phyloP scores from a whole-genome alignment of 495 filamentous ascomycete genomes.

The Talaromyces trachyspermus region DNA sequence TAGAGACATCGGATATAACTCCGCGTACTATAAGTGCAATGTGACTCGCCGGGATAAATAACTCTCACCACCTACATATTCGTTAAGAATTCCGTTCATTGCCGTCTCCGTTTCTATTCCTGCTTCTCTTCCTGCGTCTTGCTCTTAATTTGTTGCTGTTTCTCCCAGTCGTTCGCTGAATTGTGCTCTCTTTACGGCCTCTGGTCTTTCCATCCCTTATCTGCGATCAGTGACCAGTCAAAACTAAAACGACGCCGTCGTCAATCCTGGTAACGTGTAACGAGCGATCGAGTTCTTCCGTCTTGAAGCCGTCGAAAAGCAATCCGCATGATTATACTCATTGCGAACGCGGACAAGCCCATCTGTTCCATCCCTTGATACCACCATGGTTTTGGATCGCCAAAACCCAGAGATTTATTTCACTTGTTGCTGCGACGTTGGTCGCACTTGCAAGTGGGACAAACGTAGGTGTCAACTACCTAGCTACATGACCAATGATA shows the following conservation, averaged over 20 bases:
- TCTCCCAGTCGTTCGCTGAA: not conserved
- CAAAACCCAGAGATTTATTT: conserved; percentile 51
- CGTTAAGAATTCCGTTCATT: too few relatives aligned
- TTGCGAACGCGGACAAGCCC: not conserved
- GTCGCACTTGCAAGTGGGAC: conserved; percentile 89
- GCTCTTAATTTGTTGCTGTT: not conserved
- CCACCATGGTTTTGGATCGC: conserved; percentile 22
- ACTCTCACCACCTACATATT: too few relatives aligned
- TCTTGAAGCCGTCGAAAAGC: not conserved
- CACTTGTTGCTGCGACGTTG: conserved; percentile 75
- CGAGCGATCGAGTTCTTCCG: too few relatives aligned
- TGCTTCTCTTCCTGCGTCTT: too few relatives aligned
- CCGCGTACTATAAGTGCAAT: too few relatives aligned
- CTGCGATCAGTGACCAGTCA: not conserved
- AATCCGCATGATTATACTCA: not conserved
- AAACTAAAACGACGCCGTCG: too few relatives aligned
- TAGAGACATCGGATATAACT: too few relatives aligned
- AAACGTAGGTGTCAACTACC: conserved; percentile 54
- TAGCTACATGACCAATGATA: not conserved
- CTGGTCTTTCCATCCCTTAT: conserved; percentile 2
- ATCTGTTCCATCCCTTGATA: not conserved
- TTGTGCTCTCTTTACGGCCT: not conserved
- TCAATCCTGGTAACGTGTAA: too few relatives aligned
- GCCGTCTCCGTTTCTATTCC: too few relatives aligned
- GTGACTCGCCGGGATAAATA: too few relatives aligned